These are phyloP conservation scores for Rhododendron vialii DNA, from an alignment of 148 eudicot genomes.

Conservation along the genomic window DNA sequence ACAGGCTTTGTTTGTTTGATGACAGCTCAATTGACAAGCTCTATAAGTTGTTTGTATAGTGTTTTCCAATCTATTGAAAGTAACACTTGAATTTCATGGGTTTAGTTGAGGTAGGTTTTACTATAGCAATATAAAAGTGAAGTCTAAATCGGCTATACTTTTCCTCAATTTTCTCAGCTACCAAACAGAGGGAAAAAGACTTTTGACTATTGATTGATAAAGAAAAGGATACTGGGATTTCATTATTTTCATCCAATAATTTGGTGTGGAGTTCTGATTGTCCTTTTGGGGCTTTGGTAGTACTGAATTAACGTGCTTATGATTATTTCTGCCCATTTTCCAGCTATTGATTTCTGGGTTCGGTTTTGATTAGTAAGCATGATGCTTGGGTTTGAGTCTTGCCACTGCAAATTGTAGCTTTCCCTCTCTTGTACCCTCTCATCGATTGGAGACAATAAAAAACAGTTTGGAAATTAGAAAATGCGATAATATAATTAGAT, in stretches of 20 bases:
- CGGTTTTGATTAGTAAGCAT: background rate
- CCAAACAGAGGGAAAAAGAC: conserved; percentile 4
- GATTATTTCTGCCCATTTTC: background rate
- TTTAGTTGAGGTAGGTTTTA: background rate
- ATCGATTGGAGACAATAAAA: background rate
- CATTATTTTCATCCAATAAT: background rate
- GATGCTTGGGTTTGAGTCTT: background rate
- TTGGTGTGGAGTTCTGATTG: background rate
- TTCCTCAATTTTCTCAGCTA: background rate
- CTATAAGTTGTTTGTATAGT: background rate
- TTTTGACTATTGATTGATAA: background rate
- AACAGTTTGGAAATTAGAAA: background rate
- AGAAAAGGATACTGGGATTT: background rate
- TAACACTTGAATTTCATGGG: background rate
- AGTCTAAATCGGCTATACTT: background rate
- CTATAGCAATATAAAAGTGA: background rate
- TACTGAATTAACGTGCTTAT: background rate
- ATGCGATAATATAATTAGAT: background rate
- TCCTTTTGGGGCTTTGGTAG: background rate
- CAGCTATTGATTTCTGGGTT: background rate
- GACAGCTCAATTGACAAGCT: background rate
- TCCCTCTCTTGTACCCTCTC: background rate
- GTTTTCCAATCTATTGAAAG: background rate
- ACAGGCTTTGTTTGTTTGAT: background rate
- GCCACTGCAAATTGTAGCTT: background rate